Evolutionary conservation across 2,329 filamentous ascomycete species (phyloP), one percentile per base, ranked within the genome.

Genomic region (Aspergillus uvarum): DNA sequence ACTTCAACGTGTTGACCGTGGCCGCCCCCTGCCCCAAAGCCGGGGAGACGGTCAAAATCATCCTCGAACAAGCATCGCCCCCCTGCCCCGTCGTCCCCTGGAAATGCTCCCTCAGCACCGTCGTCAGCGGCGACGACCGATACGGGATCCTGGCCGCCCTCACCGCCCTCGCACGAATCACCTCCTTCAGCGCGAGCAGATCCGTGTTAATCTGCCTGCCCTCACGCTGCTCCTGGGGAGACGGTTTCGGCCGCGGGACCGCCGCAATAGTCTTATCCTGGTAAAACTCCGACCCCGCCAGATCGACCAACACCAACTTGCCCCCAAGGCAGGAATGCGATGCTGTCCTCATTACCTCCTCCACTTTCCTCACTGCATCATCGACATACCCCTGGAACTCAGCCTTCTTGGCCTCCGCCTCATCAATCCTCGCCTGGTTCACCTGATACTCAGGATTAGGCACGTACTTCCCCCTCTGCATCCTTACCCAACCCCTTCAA

Each of bases 181-280:
- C 79, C 56, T 81, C 78, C 59, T 81, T 81, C 52, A 81, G 64
- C 0, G 78, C 74, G 8, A 82, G 72, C 5, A 81, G 68, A 63
- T 81, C 79, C 0, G 74, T 73, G 35, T 81, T 82, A 59, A 81
- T 81, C 64, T 81, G 77, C 7, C 76, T 64, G 0, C 77, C 74
- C 63, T 80, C 71, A 52, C 75, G 74, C 12, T 70, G 71, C 59
- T 80, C 79, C 51, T 79, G 73, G 0, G 71, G 62, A 0, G 72
- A 76, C 60, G 74, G 74, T 51, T 71, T 74, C 1, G 60, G 49
- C 21, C 49, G 44, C n/a, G 47, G 44, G n/a, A 38, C 52, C 14
- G 47, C 6, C 14, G 56, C 12, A 5, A 22, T 49, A 0, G 61
- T 61, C 22, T 69, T 73, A 19, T 73, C 70, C 35, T 75, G 68